phyloP scores from a whole-genome alignment of 768 basidiomycete species.

The Tremella yokohamensis region DNA sequence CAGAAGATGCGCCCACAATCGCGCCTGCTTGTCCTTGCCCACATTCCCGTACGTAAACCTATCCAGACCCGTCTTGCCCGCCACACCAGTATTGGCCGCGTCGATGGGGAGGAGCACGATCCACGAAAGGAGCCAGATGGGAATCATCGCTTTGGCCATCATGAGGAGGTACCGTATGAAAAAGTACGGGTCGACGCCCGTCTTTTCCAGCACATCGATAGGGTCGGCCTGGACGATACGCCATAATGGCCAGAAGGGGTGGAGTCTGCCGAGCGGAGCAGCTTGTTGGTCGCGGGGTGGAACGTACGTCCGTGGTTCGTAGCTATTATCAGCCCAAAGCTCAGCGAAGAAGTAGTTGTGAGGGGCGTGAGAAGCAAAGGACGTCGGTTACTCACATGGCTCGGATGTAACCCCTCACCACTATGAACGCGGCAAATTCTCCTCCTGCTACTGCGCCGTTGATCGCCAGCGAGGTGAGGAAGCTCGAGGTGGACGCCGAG shows the following conservation, averaged over 20 bases:
- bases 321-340: constrained; percentile 19
- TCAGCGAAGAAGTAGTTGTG: no score
- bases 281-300: constrained; percentile 56
- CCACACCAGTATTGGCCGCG: constrained; percentile 55
- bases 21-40: constrained; percentile 53
- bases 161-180: constrained; percentile 84
- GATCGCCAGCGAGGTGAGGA: constrained; percentile 78
- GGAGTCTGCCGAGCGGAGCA: constrained; percentile 24
- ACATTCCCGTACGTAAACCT: constrained; percentile 81
- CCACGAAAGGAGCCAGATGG: constrained; percentile 92
- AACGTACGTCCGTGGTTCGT: constrained; percentile 73
- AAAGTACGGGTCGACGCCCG: constrained; percentile 73
- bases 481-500: constrained; percentile 67
- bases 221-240: constrained; percentile 56
- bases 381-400: constrained; percentile 62
- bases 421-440: constrained; percentile 73
- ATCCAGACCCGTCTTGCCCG: constrained; percentile 61
- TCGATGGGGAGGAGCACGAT: constrained; percentile 73
- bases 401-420: constrained; percentile 78
- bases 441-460: constrained; percentile 60
- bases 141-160: constrained; percentile 75
- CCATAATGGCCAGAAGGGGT: constrained; percentile 32
- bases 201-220: constrained; percentile 40
- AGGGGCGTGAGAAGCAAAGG: background rate
- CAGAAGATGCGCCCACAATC: constrained; percentile 76